Evolutionary conservation across 495 filamentous ascomycete species (phyloP).

Genomic region (Penicillium longicatenatum): DNA sequence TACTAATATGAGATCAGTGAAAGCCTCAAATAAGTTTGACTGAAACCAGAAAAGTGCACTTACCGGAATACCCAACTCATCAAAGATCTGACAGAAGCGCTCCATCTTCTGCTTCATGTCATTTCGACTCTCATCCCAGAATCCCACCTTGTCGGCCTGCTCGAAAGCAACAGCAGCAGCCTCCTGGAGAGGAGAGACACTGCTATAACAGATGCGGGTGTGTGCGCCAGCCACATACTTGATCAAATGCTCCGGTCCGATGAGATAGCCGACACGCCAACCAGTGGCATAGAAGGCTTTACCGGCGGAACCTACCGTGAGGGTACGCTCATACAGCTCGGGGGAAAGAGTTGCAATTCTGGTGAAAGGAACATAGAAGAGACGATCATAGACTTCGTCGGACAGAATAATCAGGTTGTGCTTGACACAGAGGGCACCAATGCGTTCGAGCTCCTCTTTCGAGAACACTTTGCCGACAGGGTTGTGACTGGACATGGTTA

Average conservation of each 20-base stretch:
- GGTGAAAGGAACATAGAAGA: constrained; percentile 94
- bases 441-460: constrained; percentile 74
- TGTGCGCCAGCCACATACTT: constrained; percentile 91
- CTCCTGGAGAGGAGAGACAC: constrained; percentile 91
- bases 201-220: constrained; percentile 94
- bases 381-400: constrained; percentile 94
- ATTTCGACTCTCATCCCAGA: constrained; percentile 81
- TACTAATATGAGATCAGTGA: constrained; percentile 48
- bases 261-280: constrained; percentile 95
- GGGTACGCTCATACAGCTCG: constrained; percentile 80
- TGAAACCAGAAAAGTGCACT: constrained; percentile 14
- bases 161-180: constrained; percentile 96
- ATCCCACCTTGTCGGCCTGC: constrained; percentile 76
- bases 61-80: constrained; percentile 81
- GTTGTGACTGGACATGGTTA: constrained; percentile 68
- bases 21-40: neutral
- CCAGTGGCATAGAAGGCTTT: constrained; percentile 99
- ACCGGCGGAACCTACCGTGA: constrained; percentile 92
- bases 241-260: constrained; percentile 85
- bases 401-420: constrained; percentile 93
- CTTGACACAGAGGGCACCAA: constrained; percentile 89
- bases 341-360: constrained; percentile 86
- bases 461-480: constrained; percentile 96
- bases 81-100: constrained; percentile 82
- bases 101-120: constrained; percentile 93